Base-by-base conservation (phyloP, 208 protist genomes). In the Acanthamoeba royreba region DNA sequence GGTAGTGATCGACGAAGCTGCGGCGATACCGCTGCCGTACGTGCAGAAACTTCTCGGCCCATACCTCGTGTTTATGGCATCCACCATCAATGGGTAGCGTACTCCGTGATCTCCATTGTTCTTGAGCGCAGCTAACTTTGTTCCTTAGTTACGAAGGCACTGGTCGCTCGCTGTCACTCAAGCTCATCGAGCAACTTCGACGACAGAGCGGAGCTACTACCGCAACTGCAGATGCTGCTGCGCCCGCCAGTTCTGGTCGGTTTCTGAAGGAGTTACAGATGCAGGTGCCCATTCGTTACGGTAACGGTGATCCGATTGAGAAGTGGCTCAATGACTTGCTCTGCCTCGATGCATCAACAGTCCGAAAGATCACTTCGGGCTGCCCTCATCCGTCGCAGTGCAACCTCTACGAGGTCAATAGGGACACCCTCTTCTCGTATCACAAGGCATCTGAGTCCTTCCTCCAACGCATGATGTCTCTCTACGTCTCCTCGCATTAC, bases 1-100 rank as follows among this genome's bases (percentile, higher is more conserved):
- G n/a, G 95, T 99, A 3, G 98, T 99, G 13, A 99, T 99, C 87
- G 99, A 99, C 96, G 99, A 99, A 96, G 99, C 99, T 0, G 99
- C 99, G 11, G 99, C 99, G 22, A 99, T 99, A 46, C 99, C 99
- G 8, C 97, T 99, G 35, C 98, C 99, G 31, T 94, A 99, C 17
- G 99, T 99, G 47, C 97, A 98, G 69, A 96, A 97, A 86, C 98
- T 99, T 81, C 88, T 99, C 4, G 99, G 99, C 1, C 97, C 98
- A 9, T 99, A 99, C 95, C 97, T 99, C n/a, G 98, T 99, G 43
- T 99, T 99, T 87, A 95, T 99, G 40, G 98, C 99, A 0, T 99
- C 99, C 5, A 99, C 99, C 31, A 98, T 99, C 61, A 99, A 99
- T 77, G 99, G 99, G 63, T 99, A 63, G 33, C 13, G 31, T 42